Evolutionary conservation across 2,329 filamentous ascomycete species (phyloP), one percentile per base, ranked within the genome.

Genomic region (Arthrobotrys musiformis): DNA sequence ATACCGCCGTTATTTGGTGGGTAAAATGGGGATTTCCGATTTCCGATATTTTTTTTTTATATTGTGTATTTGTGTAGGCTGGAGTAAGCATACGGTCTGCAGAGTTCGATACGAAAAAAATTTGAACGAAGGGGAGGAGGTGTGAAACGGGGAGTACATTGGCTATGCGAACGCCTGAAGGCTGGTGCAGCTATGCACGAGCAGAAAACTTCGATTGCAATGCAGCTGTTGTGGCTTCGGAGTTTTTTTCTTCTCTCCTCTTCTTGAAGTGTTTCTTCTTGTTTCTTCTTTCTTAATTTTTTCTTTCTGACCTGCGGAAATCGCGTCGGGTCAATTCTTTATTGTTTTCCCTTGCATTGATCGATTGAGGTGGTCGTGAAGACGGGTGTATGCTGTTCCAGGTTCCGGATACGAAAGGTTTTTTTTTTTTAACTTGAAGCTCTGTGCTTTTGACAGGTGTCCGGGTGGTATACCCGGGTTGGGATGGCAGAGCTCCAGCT

Each of bases 401-500:
- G 42, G 46, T 63, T 72, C 68, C 60, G 68, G 58, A 72, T 72
- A 72, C 68, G 68, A 72, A 72, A 42, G 40, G 54, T n/a, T n/a
- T n/a, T n/a, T n/a, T n/a, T n/a, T n/a, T n/a, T n/a, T n/a, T n/a
- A n/a, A n/a, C 30, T 58, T 17, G 54, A 40, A 28, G 48, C 15
- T n/a, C n/a, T 54, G 42, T 15, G 44, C 24, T 58, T n/a, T 72
- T 72, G 68, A 72, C 58, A 72, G 67, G 22, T 44, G 58, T 44
- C 24, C 58, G 37, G 58, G 58, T 44, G 15, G 4, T 15, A 26
- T 48, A 48, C 17, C 54, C 54, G 54, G 54, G 54, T 40, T 40
- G 17, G 54, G 33, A 40, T 58, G 30, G n/a, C 24, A 15, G 42
- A 19, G 19, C 42, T 46, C 9, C 13, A 56, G 40, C 37, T 67